Conservation (phyloP, 1,284 basidiomycete species). For the Bjerkandera adusta region DNA sequence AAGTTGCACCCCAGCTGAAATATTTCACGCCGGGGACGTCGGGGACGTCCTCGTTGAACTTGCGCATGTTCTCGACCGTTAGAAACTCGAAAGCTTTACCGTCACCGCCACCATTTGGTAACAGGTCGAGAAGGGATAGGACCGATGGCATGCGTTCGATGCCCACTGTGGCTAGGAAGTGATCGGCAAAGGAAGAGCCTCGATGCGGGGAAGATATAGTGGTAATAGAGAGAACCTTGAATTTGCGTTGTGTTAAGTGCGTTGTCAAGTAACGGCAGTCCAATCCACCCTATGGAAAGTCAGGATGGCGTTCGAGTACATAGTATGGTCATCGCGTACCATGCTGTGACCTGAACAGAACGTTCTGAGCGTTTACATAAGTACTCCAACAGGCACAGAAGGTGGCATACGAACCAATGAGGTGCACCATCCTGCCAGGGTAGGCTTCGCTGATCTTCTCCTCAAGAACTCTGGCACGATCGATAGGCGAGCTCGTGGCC, state of each 20-base stretch:
- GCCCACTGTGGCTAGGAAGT: slow-evolving; percentile 83
- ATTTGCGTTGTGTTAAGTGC: slow-evolving; percentile 63
- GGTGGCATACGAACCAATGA: slow-evolving; percentile 59
- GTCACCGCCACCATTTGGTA: slow-evolving; percentile 87
- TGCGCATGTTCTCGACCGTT: slow-evolving; percentile 81
- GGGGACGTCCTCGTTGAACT: slow-evolving; percentile 85
- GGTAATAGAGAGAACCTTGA: slow-evolving; percentile 78
- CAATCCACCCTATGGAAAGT: slow-evolving; percentile 70
- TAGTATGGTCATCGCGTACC: no score
- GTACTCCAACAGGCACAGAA: slow-evolving; percentile 23
- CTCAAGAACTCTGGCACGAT: slow-evolving; percentile 87
- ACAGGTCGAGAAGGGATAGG: slow-evolving; percentile 68
- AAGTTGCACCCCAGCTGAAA: slow-evolving; percentile 91
- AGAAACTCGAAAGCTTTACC: slow-evolving; percentile 90
- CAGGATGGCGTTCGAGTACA: neutral
- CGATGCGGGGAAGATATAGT: slow-evolving; percentile 94
- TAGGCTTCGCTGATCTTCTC: slow-evolving; percentile 77
- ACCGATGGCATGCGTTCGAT: slow-evolving; percentile 61
- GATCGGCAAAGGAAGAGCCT: slow-evolving; percentile 92
- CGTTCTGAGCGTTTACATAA: slow-evolving; percentile 27
- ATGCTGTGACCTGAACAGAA: slow-evolving; percentile 74
- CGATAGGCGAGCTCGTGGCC: slow-evolving; percentile 82
- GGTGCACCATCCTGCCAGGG: slow-evolving; percentile 80
- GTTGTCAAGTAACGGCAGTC: slow-evolving; percentile 88
- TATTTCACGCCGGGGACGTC: slow-evolving; percentile 80